Evolutionary conservation across 1,284 basidiomycete genomes (phyloP), one percentile per base, ranked within the genome.

Genomic region (Phellopilus nigrolimitatus): DNA sequence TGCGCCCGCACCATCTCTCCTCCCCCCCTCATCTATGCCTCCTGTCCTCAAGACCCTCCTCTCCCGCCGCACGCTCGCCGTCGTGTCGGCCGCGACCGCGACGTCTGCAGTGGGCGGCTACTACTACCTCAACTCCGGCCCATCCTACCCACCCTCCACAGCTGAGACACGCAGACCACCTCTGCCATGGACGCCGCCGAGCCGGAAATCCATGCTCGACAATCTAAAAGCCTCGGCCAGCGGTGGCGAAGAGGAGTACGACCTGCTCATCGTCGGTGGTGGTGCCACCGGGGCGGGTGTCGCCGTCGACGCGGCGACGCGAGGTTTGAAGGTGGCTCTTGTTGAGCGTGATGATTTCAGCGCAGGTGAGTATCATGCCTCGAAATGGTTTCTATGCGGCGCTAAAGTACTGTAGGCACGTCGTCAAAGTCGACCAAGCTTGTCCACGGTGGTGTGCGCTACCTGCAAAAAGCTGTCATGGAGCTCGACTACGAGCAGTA

Each of bases 401-500:
- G 22, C 28, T 41, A 9, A 33, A 36, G 17, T 30, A 4, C 22
- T 40, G 33, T 55, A 89, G 90, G 93, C 13, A 97, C 95, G 0
- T 97, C 92, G 2, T 97, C 93, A 24, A 99, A 99, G 68, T 93
- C 90, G 7, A 98, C 95, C 8, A 98, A 99, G 68, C 84, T 99
- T 46, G 94, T 98, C 1, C 95, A 99, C 70, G 95, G 95, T 24
- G 95, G 95, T 53, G 95, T 99, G 0, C 82, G 95, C 10, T 99
- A 99, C 70, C 80, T 99, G 10, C 95, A 97, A 64, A 98, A 97
- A 66, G 95, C 95, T 1, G 80, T 98, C 48, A 84, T 97, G 65
- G 94, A 97, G 66, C 83, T 97, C 57, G 95, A 98, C 68, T 97
- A 97, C 61, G 90, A 91, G 64, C 91, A 95, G 65, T 98, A 93